Percentiles rank a stretch among this genome's conserved stretches.
Conservation (phyloP, 257 asterid genomes). For the Ocimum tenuiflorum region DNA sequence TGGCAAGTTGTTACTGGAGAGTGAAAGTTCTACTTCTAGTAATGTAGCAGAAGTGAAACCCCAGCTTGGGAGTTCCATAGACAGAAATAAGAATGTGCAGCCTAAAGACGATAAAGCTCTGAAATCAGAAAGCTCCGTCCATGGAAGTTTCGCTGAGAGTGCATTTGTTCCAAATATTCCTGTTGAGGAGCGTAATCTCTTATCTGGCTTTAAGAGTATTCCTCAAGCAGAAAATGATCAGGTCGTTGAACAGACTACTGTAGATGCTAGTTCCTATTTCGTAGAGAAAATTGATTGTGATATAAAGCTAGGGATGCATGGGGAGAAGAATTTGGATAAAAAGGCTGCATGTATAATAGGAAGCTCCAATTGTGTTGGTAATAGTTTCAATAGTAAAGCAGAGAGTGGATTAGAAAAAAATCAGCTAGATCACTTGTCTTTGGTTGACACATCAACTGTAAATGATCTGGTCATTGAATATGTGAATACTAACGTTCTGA, state of each 20-base stretch:
- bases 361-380: slow-evolving; percentile 20
- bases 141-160: slow-evolving; percentile 80
- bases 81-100: slow-evolving; percentile 28
- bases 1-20: slow-evolving; percentile 76
- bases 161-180: slow-evolving; percentile 42
- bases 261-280: slow-evolving; percentile 31
- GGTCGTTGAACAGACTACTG: slow-evolving; percentile 38
- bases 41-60: slow-evolving; percentile 38
- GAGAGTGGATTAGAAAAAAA: slow-evolving; percentile 28
- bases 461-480: slow-evolving; percentile 46
- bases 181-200: slow-evolving; percentile 30
- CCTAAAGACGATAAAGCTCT: slow-evolving; percentile 38
- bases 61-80: slow-evolving; percentile 16
- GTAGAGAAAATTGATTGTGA: slow-evolving; percentile 40
- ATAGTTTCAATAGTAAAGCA: slow-evolving; percentile 25
- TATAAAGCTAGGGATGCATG: slow-evolving; percentile 38
- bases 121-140: slow-evolving; percentile 59
- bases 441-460: slow-evolving; percentile 46
- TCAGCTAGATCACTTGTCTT: slow-evolving; percentile 33
- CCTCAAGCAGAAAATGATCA: slow-evolving; percentile 38
- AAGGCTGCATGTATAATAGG: slow-evolving; percentile 23
- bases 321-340: slow-evolving; percentile 28
- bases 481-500: slow-evolving; percentile 45
- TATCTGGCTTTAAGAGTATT: slow-evolving; percentile 26
- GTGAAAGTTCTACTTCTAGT: slow-evolving; percentile 82